Conservation (phyloP, 768 basidiomycete genomes). For the Candolleomyces eurysporus region DNA sequence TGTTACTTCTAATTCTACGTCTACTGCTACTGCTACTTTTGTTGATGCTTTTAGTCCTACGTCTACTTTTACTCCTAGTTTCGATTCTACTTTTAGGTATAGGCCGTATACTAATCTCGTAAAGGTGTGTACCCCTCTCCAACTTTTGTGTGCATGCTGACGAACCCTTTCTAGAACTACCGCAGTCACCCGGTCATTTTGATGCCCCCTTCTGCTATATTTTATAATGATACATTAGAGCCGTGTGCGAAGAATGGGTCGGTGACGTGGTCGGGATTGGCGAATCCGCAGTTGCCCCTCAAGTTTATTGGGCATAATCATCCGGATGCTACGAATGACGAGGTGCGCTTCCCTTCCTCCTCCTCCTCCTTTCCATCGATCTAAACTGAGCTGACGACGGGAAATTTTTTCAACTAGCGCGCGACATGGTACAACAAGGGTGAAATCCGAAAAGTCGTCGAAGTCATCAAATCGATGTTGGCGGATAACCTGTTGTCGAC, state of each 20-base stretch:
- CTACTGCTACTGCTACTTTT: constrained; percentile 8
- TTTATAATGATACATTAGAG: constrained; percentile 47
- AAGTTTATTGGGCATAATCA: constrained; percentile 42
- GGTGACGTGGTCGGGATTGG: constrained; percentile 39
- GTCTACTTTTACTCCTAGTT: neutral
- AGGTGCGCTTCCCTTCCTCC: constrained; percentile 24
- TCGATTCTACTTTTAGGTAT: constrained; percentile 12
- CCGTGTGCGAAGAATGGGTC: constrained; percentile 44
- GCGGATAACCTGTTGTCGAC: constrained; percentile 31
- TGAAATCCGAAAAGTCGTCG: constrained; percentile 41
- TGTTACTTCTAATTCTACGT: neutral
- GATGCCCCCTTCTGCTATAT: constrained; percentile 54
- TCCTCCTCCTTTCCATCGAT: neutral
- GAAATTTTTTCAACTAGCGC: constrained; percentile 25
- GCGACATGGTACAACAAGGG: constrained; percentile 50
- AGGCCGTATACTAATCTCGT: constrained; percentile 42
- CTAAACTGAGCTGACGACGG: too few species aligned
- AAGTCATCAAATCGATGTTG: constrained; percentile 38
- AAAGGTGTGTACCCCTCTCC: constrained; percentile 29
- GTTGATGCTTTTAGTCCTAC: neutral
- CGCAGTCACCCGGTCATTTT: constrained; percentile 53
- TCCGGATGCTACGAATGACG: constrained; percentile 44
- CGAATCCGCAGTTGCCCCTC: constrained; percentile 39
- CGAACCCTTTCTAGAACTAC: constrained; percentile 33
- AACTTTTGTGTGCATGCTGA: neutral